phyloP scores from a whole-genome alignment of 768 basidiomycete species.

The Naganishia vishniacii region DNA sequence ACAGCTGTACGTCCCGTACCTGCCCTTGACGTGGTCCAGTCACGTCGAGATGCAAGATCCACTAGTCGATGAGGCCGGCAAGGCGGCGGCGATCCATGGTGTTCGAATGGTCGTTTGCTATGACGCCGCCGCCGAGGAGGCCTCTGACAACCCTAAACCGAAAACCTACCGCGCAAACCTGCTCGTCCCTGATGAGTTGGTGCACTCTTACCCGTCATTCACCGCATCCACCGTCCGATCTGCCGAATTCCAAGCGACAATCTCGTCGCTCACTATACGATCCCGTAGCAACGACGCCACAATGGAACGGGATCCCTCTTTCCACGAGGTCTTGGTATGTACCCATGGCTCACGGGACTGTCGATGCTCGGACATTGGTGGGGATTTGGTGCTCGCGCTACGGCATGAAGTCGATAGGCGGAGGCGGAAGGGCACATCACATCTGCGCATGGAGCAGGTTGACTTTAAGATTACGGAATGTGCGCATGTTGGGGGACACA shows the following conservation, averaged over 20 bases:
- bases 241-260: not conserved
- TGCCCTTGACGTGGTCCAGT: slow-evolving; percentile 36
- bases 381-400: slow-evolving; percentile 57
- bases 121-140: slow-evolving; percentile 15
- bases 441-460: slow-evolving; percentile 25
- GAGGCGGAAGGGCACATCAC: slow-evolving; percentile 28
- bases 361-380: slow-evolving; percentile 66
- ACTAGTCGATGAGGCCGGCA: slow-evolving; percentile 26
- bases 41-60: slow-evolving; percentile 38
- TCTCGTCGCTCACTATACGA: not conserved
- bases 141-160: not conserved
- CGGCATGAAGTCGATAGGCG: slow-evolving; percentile 53
- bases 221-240: slow-evolving; percentile 6
- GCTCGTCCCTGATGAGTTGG: slow-evolving; percentile 36
- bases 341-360: slow-evolving; percentile 75
- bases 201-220: slow-evolving; percentile 19
- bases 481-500: slow-evolving; percentile 77
- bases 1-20: slow-evolving; percentile 35
- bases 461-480: slow-evolving; percentile 58
- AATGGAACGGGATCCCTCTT: not conserved
- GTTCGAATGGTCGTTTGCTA: slow-evolving; percentile 16
- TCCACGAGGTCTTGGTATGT: slow-evolving; percentile 55
- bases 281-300: too few species aligned
- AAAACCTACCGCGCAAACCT: slow-evolving; percentile 35
- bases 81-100: not conserved